phyloP scores from a whole-genome alignment of 768 basidiomycete species.

The Myochromella boudieri region DNA sequence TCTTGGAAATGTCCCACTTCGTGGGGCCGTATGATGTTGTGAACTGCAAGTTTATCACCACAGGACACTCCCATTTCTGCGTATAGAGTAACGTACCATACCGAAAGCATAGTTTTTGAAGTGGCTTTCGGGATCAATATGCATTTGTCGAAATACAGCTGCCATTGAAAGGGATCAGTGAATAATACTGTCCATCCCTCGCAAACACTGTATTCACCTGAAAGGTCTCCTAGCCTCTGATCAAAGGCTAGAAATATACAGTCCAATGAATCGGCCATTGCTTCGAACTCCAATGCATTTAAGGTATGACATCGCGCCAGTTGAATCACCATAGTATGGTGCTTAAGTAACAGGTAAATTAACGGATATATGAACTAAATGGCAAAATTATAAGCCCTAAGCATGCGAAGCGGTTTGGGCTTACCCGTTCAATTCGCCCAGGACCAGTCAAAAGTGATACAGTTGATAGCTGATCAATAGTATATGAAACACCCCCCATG shows the following conservation, averaged over 20 bases:
- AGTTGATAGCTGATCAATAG: not conserved
- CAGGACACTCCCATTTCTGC: too few species aligned
- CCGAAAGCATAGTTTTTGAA: constrained; percentile 9
- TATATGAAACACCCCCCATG: not conserved
- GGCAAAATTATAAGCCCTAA: not conserved
- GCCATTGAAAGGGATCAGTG: not conserved
- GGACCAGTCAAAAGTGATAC: not conserved
- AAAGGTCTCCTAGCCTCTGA: not conserved
- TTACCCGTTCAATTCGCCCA: not conserved
- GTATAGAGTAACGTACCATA: constrained; percentile 3
- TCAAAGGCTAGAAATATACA: not conserved
- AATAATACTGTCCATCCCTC: not conserved
- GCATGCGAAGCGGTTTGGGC: not conserved
- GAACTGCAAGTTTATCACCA: not conserved
- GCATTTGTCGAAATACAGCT: constrained; percentile 11
- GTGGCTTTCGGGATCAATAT: not conserved
- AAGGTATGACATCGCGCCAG: constrained; percentile 1
- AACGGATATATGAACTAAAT: constrained; percentile 7
- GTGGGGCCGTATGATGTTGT: not conserved
- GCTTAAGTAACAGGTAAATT: constrained; percentile 1
- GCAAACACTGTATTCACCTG: constrained; percentile 1
- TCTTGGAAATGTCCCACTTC: not conserved
- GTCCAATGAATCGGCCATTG: not conserved
- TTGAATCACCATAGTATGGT: not conserved
- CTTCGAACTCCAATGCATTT: not conserved